Conservation (phyloP, 1,284 basidiomycete genomes). For the Sanghuangporus weigelae region DNA sequence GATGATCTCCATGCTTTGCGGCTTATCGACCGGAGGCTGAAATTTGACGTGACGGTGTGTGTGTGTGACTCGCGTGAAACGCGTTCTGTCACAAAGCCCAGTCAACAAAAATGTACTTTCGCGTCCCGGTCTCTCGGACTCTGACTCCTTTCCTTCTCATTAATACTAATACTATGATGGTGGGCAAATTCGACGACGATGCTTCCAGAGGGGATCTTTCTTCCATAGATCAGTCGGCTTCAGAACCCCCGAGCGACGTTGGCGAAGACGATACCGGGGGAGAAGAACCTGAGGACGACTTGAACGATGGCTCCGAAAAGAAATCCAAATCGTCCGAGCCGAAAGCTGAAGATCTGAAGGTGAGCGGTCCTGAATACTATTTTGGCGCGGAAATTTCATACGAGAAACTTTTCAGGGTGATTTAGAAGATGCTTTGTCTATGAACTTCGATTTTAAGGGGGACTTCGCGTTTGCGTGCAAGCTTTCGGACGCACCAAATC, state of each 20-base stretch:
- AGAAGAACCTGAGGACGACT: not conserved
- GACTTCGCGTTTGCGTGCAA: slow-evolving; percentile 18
- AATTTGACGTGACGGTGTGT: no score
- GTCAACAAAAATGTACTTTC: no score
- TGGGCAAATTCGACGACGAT: no score
- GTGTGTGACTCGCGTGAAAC: no score
- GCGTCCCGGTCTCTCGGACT: no score
- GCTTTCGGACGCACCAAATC: slow-evolving; percentile 26
- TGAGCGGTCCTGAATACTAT: not conserved
- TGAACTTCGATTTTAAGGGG: slow-evolving; percentile 27
- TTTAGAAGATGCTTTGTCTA: slow-evolving; percentile 24
- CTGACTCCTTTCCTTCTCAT: no score
- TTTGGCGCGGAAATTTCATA: not conserved
- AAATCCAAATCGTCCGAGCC: not conserved
- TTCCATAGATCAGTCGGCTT: not conserved
- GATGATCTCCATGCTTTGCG: no score
- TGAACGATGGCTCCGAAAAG: not conserved
- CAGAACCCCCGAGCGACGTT: not conserved
- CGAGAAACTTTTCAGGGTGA: slow-evolving; percentile 19
- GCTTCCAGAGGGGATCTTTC: no score
- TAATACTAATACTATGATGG: no score
- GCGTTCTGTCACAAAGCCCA: no score
- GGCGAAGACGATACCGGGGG: not conserved
- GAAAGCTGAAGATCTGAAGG: not conserved
- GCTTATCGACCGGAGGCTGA: no score